Base-by-base conservation (phyloP, 495 filamentous ascomycete species). In the Penicillium canescens region DNA sequence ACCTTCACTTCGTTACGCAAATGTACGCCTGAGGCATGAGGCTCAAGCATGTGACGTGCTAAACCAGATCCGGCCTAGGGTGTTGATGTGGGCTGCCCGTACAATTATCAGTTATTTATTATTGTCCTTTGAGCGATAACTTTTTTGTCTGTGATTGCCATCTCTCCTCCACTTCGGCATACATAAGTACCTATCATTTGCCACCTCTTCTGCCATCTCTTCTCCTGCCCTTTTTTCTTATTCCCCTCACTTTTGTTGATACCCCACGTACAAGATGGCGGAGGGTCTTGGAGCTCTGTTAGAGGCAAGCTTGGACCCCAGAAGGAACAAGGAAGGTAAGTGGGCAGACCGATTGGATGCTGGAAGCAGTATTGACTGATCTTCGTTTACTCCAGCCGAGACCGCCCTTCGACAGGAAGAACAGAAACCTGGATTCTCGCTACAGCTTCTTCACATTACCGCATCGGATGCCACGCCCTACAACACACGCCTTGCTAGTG, bases 371-470 rank as follows among this genome's bases (percentile, higher is more conserved):
- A 18, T 60, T 73, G 46, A 64, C 60, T 24, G 13, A 50, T 55
- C 36, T 18, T 52, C 18, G 41, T 37, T 12, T 26, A 50, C 59
- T 56, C 49, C 60, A 98, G 94, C 95, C 62, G 95, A 96, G 77
- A 72, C 71, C 57, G 81, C 83, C 39, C 81, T 99, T 47, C 83
- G 85, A 62, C 72, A 82, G 55, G 85, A 90, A 68, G 84, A 96
- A 72, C 79, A 77, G 57, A 88, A 90, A 69, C 86, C 89, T 6
- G 85, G 86, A 52, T 99, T 94, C 73, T 90, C 94, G n/a, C 74
- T 96, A 47, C 78, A 82, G 46, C 82, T 99, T 34, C 85, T 99
- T 23, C 89, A 89, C 50, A 91, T 98, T 64, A 91, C 95, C 46
- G 90, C 89, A 18, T 81, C 85, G 56, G 84, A 84, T 18, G 68